Percentiles rank a stretch among this genome's conserved stretches.
Conservation (phyloP, 176 grass and related monocot species). For the Triticum urartu region DNA sequence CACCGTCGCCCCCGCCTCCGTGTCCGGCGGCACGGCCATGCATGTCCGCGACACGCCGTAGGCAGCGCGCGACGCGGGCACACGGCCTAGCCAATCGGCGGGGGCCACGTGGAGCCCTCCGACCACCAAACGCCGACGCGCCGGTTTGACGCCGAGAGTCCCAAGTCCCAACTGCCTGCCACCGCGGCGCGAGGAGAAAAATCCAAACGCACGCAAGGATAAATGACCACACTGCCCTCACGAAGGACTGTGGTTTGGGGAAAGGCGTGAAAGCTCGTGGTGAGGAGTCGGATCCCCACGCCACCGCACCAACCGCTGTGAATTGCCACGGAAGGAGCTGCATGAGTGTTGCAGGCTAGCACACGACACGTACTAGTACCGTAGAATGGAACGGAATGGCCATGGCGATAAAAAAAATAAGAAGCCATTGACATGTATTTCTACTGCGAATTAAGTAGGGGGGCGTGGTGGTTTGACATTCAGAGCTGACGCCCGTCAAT, state of each 20-base stretch:
- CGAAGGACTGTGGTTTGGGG: no score
- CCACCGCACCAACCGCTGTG: constrained; percentile 9
- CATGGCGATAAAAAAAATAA: not conserved
- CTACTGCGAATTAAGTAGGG: not conserved
- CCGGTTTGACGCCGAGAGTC: constrained; percentile 9
- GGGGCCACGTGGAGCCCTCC: not conserved
- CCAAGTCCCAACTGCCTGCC: not conserved
- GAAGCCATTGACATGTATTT: not conserved
- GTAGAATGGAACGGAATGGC: no score
- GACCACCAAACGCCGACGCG: not conserved
- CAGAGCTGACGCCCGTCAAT: not conserved
- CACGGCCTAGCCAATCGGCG: not conserved
- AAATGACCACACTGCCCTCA: constrained; percentile 5
- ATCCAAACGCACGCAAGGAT: not conserved
- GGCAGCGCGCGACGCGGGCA: not conserved
- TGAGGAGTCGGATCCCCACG: not conserved
- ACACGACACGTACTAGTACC: no score
- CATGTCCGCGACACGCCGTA: no score
- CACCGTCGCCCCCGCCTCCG: not conserved
- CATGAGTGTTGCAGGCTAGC: no score
- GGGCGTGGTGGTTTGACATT: not conserved
- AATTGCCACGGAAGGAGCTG: not conserved
- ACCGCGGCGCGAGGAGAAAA: not conserved
- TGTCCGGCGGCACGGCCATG: not conserved
- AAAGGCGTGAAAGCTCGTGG: not conserved